Evolutionary conservation across 495 filamentous ascomycete genomes (phyloP), one percentile per base, ranked within the genome.

Genomic region (Podospora anserina): DNA sequence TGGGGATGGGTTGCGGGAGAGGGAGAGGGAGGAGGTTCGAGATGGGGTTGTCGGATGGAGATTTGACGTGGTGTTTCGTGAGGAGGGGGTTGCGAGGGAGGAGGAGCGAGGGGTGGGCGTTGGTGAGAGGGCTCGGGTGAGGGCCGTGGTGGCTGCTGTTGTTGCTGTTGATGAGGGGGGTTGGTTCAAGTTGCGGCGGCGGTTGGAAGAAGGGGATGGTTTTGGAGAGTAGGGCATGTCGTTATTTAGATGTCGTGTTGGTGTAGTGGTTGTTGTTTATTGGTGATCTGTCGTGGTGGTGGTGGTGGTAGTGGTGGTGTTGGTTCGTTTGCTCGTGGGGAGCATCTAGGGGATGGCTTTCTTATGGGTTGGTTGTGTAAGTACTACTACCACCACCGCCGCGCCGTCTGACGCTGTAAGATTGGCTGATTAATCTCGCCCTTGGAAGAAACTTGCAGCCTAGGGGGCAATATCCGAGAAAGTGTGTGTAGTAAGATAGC

Each of bases 11-110:
- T 75, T 73, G 9, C 78, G 71, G 60, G 75, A 76, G 55, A 76
- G 73, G 19, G 76, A 74, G n/a, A 78, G 30, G 80, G 80, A 54
- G 79, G 81, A 26, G 76, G 74, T 23, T 23, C 20, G 78, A 73
- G 55, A 83, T 81, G 66, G 77, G 72, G 63, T 58, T 70, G 67
- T 63, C 71, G 70, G 66, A 67, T 63, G 69, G 69, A 58, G 65
- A 68, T 61, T 65, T 56, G 65, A 23, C 1, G 73, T 70, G 54
- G 69, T 68, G 32, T 13, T 28, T 27, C 62, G 66, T 23, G 1
- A 23, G 18, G 64, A 26, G 20, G 68, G 5, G 18, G 13, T 11
- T 5, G 26, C 20, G 23, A 62, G 16, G 20, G 65, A 65, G 54
- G 55, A 26, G 54, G 69, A 59, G 64, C 62, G 23, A 58, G n/a